Conservation (phyloP, 2,329 filamentous ascomycete genomes). For the Exophiala spinifera region DNA sequence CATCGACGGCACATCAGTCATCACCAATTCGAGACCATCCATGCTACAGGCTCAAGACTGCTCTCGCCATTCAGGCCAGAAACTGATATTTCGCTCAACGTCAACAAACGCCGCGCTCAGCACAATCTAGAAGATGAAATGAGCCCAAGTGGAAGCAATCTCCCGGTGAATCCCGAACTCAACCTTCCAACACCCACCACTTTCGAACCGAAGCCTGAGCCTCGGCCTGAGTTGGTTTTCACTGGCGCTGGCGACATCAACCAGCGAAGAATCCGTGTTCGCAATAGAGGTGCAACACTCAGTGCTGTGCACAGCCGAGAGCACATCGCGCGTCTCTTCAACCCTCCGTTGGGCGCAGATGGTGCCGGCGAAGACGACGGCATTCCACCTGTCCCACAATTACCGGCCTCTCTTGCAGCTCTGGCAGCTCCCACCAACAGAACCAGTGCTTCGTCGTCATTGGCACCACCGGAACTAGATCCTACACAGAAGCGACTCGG, state of each 20-base stretch:
- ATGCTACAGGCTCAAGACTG: slow-evolving; percentile 42
- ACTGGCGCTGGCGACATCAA: slow-evolving; percentile 42
- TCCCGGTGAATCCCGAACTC: slow-evolving; percentile 36
- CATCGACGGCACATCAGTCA: slow-evolving; percentile 34
- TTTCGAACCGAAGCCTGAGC: slow-evolving; percentile 42
- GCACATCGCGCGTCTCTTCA: slow-evolving; percentile 55
- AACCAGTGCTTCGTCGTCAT: slow-evolving; percentile 17
- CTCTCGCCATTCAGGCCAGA: slow-evolving; percentile 57
- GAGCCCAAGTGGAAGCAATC: slow-evolving; percentile 42
- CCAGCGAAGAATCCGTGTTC: slow-evolving; percentile 57
- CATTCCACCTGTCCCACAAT: slow-evolving; percentile 24
- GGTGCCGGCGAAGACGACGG: slow-evolving; percentile 13
- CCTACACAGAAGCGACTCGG: slow-evolving; percentile 44
- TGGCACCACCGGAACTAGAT: slow-evolving; percentile 38
- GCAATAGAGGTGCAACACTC: slow-evolving; percentile 61
- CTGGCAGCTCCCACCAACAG: slow-evolving; percentile 17
- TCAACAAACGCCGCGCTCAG: slow-evolving; percentile 58
- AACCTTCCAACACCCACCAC: slow-evolving; percentile 34
- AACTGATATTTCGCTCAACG: slow-evolving; percentile 46
- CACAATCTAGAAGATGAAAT: slow-evolving; percentile 53
- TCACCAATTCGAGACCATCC: slow-evolving; percentile 43
- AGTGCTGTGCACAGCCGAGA: slow-evolving; percentile 53
- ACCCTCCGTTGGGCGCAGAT: slow-evolving; percentile 36
- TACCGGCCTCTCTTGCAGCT: slow-evolving; percentile 23
- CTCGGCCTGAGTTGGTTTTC: slow-evolving; percentile 27